A percentile compares a stretch with the other conserved stretches of the same genome.
Conservation (phyloP, 495 filamentous ascomycete species). For the Schizothecium vesticola region DNA sequence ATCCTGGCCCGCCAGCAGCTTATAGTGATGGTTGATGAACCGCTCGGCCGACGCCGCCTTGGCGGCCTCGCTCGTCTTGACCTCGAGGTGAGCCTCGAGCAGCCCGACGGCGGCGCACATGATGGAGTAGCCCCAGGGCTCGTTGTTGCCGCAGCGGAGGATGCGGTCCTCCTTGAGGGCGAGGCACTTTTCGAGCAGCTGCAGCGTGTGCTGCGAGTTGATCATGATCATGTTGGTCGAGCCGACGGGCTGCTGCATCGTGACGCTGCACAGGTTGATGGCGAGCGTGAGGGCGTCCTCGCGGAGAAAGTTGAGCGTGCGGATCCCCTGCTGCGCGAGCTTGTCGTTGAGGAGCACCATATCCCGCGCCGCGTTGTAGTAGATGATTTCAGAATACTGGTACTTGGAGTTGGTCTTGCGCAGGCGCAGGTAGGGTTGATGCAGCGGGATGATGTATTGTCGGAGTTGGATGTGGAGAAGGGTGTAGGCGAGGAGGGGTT, state of each 20-base stretch:
- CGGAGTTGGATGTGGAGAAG: slow-evolving; percentile 39
- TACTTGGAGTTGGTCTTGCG: slow-evolving; percentile 38
- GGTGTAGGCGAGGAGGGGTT: slow-evolving; percentile 36
- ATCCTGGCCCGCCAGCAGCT: slow-evolving; percentile 40
- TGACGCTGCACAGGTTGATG: slow-evolving; percentile 43
- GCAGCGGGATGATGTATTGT: slow-evolving; percentile 41
- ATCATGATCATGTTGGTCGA: slow-evolving; percentile 41
- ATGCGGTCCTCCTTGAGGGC: slow-evolving; percentile 43
- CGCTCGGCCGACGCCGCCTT: slow-evolving; percentile 35
- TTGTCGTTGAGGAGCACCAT: slow-evolving; percentile 40
- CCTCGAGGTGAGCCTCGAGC: slow-evolving; percentile 37
- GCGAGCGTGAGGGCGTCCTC: slow-evolving; percentile 37
- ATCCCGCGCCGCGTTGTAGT: slow-evolving; percentile 43
- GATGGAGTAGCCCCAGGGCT: slow-evolving; percentile 43
- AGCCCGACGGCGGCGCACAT: slow-evolving; percentile 40
- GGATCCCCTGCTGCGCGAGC: slow-evolving; percentile 35
- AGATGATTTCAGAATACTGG: slow-evolving; percentile 43
- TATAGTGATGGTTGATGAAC: slow-evolving; percentile 38
- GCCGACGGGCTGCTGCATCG: slow-evolving; percentile 44
- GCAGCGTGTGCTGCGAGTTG: slow-evolving; percentile 39
- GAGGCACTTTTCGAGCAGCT: slow-evolving; percentile 40
- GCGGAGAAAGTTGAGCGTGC: slow-evolving; percentile 37
- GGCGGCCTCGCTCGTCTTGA: slow-evolving; percentile 35
- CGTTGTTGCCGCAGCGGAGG: slow-evolving; percentile 40
- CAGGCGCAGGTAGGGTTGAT: slow-evolving; percentile 39